Evolutionary conservation across 257 asterid species (phyloP).

Genomic region (Solanum virginianum): DNA sequence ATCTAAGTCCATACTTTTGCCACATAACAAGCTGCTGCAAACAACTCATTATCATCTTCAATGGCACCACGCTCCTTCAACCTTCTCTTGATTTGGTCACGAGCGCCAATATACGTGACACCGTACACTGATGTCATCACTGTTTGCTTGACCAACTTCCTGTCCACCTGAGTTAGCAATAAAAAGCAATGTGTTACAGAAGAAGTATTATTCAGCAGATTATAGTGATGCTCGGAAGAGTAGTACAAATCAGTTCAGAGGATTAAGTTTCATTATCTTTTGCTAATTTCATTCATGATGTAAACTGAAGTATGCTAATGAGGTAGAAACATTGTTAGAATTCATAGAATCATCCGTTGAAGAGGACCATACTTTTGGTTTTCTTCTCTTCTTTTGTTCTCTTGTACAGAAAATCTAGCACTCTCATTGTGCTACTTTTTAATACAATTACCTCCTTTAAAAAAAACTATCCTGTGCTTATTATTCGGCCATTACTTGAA

Average conservation of each 20-base stretch:
- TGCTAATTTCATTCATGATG: background rate
- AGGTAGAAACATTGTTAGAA: background rate
- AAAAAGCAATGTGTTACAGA: background rate
- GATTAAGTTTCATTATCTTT: background rate
- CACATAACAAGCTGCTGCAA: slow-evolving; percentile 81
- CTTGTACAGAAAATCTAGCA: background rate
- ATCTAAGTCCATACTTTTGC: slow-evolving; percentile 54
- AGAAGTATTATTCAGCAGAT: background rate
- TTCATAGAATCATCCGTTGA: background rate
- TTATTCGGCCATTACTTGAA: background rate
- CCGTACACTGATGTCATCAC: slow-evolving; percentile 99
- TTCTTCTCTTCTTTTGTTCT: background rate
- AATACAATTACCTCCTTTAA: background rate
- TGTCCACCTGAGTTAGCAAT: slow-evolving; percentile 57
- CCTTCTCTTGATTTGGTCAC: slow-evolving; percentile 89
- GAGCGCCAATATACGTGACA: slow-evolving; percentile 93
- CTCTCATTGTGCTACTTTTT: background rate
- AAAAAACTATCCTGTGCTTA: background rate
- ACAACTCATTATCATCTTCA: slow-evolving; percentile 58
- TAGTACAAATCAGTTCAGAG: background rate
- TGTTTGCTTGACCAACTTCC: slow-evolving; percentile 97
- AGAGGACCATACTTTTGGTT: background rate
- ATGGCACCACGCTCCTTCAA: slow-evolving; percentile 74
- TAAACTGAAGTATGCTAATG: background rate
- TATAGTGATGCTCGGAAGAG: background rate